Evolutionary conservation across 495 filamentous ascomycete species (phyloP), one percentile per base, ranked within the genome.

Genomic region (Cenococcum geophilum): DNA sequence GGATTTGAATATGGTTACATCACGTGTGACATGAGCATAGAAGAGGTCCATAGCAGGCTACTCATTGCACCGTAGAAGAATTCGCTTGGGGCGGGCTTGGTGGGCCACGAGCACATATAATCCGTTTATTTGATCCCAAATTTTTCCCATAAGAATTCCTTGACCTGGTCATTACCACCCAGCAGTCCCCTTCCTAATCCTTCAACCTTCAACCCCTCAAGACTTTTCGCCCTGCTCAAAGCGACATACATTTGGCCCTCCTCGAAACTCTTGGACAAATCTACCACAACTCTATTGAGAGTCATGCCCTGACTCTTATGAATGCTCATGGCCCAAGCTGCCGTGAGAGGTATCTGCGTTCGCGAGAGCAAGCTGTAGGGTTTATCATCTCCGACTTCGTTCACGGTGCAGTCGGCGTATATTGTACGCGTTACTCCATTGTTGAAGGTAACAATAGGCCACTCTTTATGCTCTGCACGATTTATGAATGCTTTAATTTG

Each of bases 261-360:
- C 22, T 72, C 70, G 61, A 79, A 79, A 1, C 69, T 67, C 18
- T 68, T 64, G 4, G 54, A 27, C 16, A 75, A 58, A 61, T 77
- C 68, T 0, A 79, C 76, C 1, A 71, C 60, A 2, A 74, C 75
- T 53, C 68, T 66, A 25, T 78, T 73, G 3, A 80, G 64, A 6
- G 75, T 78, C 68, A 73, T 73, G 14, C 78, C 65, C 59, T 66
- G 16, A 18, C 11, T 12, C 57, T 79, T 80, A 55, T 80, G 78
- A 12, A 77, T 73, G 10, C 76, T 77, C 11, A 76, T 72, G 5
- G 78, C 77, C 75, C 76, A 79, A 14, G 72, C 77, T 2, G 75
- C 68, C 14, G 68, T 63, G 6, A 80, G 69, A 0, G 78, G 78
- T 8, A 79, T 72, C 57, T 80, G 78, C 16, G 72, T 72, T 36